These are phyloP conservation scores for Fistulinella staudtii DNA, from an alignment of 1,284 basidiomycete genomes.

Conservation along the genomic window DNA sequence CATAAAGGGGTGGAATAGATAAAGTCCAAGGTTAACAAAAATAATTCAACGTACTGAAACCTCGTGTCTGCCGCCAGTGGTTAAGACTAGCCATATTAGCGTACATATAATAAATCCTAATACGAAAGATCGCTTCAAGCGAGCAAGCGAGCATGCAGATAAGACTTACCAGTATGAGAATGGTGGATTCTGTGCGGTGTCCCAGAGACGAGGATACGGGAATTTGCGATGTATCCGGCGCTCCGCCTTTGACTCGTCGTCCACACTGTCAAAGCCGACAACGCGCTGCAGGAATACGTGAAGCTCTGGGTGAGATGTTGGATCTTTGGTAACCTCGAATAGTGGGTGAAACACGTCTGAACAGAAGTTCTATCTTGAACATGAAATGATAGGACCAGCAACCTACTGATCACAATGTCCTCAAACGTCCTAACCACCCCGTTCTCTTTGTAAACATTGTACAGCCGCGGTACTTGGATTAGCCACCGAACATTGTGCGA, in stretches of 20 bases:
- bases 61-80: constrained; percentile 82
- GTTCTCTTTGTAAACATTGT: constrained; percentile 93
- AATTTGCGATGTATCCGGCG: constrained; percentile 92
- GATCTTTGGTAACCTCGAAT: constrained; percentile 96
- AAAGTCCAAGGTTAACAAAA: neutral
- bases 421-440: constrained; percentile 87
- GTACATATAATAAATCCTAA: constrained; percentile 96
- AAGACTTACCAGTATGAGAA: constrained; percentile 84
- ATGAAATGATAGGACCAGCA: neutral
- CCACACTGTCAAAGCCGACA: constrained; percentile 94
- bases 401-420: constrained; percentile 85
- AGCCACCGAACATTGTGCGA: constrained; percentile 99
- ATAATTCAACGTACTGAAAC: constrained; percentile 75
- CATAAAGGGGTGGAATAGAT: neutral
- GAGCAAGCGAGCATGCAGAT: neutral
- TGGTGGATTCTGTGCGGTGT: constrained; percentile 85
- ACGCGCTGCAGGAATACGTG: constrained; percentile 96
- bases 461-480: constrained; percentile 93
- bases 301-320: constrained; percentile 85
- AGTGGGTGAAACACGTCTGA: constrained; percentile 90
- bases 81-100: constrained; percentile 96
- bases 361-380: constrained; percentile 4
- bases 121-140: neutral
- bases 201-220: constrained; percentile 91
- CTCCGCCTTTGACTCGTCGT: constrained; percentile 96